Evolutionary conservation across 768 basidiomycete species (phyloP).

Genomic region (Tulasnella calospora): DNA sequence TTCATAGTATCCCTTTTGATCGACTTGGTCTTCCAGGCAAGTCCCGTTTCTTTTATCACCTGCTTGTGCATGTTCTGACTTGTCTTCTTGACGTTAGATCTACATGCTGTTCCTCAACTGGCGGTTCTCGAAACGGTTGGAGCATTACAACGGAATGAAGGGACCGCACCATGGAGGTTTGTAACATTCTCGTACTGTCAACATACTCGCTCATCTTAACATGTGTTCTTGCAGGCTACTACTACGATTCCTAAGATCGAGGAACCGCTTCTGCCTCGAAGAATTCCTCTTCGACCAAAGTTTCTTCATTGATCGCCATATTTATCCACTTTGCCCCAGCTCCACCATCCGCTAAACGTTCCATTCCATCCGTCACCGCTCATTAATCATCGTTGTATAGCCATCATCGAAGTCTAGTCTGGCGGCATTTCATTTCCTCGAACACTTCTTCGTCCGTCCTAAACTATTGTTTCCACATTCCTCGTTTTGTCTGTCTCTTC

Average conservation of each 20-base stretch:
- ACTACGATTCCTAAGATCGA: constrained; percentile 37
- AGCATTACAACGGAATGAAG: constrained; percentile 62
- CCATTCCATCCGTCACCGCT: background rate
- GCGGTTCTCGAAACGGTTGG: constrained; percentile 66
- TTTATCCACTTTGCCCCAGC: background rate
- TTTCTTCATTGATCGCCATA: background rate
- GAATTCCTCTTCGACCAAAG: background rate
- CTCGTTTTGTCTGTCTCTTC: constrained; percentile 7
- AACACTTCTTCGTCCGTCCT: background rate
- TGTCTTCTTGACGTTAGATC: constrained; percentile 40
- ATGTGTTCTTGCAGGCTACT: constrained; percentile 35
- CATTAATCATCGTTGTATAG: background rate
- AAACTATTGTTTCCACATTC: background rate
- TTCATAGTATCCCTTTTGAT: constrained; percentile 60
- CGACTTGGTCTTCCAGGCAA: constrained; percentile 65
- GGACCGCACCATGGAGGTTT: constrained; percentile 58
- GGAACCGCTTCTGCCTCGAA: background rate
- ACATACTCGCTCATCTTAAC: constrained; percentile 10
- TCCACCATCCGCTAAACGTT: background rate
- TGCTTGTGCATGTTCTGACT: constrained; percentile 29
- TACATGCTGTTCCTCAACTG: constrained; percentile 75
- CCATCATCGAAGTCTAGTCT: background rate
- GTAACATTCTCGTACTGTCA: constrained; percentile 31
- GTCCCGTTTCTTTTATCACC: constrained; percentile 32
- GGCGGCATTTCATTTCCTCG: background rate